Conservation (phyloP, 371 early-diverging fungal species). For the Haplosporangium sp. region DNA sequence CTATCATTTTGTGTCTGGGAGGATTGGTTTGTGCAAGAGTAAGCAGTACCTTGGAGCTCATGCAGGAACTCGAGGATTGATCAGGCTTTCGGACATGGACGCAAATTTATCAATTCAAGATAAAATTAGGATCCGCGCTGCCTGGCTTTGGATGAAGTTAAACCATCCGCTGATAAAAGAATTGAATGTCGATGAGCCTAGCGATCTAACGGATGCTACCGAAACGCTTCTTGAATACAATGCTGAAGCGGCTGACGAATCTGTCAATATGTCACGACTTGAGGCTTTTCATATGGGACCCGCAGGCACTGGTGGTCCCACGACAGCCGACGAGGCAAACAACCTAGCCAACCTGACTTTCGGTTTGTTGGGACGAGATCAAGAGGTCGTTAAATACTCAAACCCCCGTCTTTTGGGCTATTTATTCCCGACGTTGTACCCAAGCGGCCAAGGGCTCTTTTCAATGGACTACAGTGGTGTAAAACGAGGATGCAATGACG, state of each 20-base stretch:
- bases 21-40: conserved; percentile 14
- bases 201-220: conserved; percentile 15
- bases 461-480: conserved; percentile 11
- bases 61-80: conserved; percentile 12
- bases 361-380: conserved; percentile 5
- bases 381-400: conserved; percentile 14
- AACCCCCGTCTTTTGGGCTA: conserved; percentile 13
- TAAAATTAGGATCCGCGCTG: background rate
- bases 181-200: conserved; percentile 10
- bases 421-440: conserved; percentile 14
- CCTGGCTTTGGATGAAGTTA: conserved; percentile 15
- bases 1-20: conserved; percentile 18
- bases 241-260: background rate
- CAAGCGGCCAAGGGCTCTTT: conserved; percentile 4
- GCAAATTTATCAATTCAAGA: conserved; percentile 2
- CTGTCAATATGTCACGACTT: conserved; percentile 5
- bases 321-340: conserved; percentile 4
- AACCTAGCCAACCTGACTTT: background rate
- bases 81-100: conserved; percentile 7
- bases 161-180: conserved; percentile 10
- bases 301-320: conserved; percentile 8
- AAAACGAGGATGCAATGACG: background rate
- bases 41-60: conserved; percentile 8
- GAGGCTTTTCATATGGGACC: conserved; percentile 15
- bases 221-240: background rate